Evolutionary conservation across 169 alveolate species (phyloP), one percentile per base, ranked within the genome.

Genomic region (Amoebophrya sp.): DNA sequence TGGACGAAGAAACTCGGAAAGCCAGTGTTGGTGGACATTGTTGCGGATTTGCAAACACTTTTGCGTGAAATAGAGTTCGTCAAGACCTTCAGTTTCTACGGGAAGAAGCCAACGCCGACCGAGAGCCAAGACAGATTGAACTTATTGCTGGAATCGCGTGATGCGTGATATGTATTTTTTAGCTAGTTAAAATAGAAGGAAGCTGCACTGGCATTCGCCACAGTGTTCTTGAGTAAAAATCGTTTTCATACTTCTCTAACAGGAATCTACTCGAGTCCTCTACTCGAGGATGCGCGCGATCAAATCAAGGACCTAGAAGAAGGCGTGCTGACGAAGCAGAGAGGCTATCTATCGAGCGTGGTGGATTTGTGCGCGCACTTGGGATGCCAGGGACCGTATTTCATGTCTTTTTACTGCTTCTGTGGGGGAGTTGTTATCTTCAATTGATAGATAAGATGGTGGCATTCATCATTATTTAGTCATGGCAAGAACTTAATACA

Each of bases 351-450:
- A 1, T 29, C 38, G 3, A 36, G 39, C 38, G 83, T 65, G 83
- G 83, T 65, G 2, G 83, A 65, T 26, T 36, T 65, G 39, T 65
- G 83, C 26, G 83, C 83, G 36, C n/a, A 65, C 26, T 18, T 65
- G 83, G 83, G 83, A 6, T 65, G 83, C 26, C 83, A 65, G 83
- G 83, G 83, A 18, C 83, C 83, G 83, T 65, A 65, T 65, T 47
- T 47, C 6, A 12, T 47, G n/a, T n/a, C n/a, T n/a, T n/a, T n/a
- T n/a, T n/a, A n/a, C n/a, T n/a, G n/a, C n/a, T n/a, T n/a, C n/a
- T n/a, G n/a, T n/a, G n/a, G n/a, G n/a, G n/a, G n/a, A n/a, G n/a
- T n/a, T n/a, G n/a, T n/a, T n/a, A n/a, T n/a, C n/a, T n/a, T n/a
- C n/a, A n/a, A n/a, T n/a, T n/a, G n/a, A n/a, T n/a, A n/a, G n/a